Base-by-base conservation (phyloP, 805 yeast genomes). In the Saturnispora galanensis region DNA sequence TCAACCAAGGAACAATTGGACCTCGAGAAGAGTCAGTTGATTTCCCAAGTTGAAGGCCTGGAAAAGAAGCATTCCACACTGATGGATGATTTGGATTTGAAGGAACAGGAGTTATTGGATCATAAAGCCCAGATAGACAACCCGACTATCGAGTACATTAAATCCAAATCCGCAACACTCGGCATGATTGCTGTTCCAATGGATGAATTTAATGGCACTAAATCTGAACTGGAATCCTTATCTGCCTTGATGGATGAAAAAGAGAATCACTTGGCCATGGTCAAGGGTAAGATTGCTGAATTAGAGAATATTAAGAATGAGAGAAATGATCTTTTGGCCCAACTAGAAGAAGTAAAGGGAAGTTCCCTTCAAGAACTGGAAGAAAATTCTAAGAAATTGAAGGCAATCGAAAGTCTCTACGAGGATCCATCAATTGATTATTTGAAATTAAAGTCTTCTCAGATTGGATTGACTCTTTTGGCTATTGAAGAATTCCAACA, bases 91-190 rank as follows among this genome's bases (percentile, higher is more conserved):
- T n/a, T 42, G n/a, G 31, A 12, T 10, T 33, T 40, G 31, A 40
- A 26, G 16, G 36, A 36, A 13, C 18, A 7, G 3, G 35, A 43
- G 21, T 10, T 37, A 16, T 28, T 15, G 7, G 32, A 16, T 26
- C 18, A 28, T 6, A 43, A 32, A 15, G 10, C 36, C 7, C 34
- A 38, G 30, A 21, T 38, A 18, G 49, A 53, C 16, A 44, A 44
- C 9, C 56, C 60, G 31, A 50, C 46, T 30, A 38, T 38, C 15
- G 53, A 53, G 30, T 48, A 53, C 42, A 32, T 54, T 38, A 46
- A 49, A 48, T 29, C 44, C 10, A 43, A 55, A 43, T 38, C 53
- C 34, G 39, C 36, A 13, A 6, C 26, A 11, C 49, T 38, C 34
- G 50, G 48, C 3, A 35, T 44, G 26, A 51, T 51, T 12, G 38